Percentiles rank a stretch among this genome's conserved stretches.
Conservation (phyloP, 345 rosid genomes). For the Trapa bicornis region DNA sequence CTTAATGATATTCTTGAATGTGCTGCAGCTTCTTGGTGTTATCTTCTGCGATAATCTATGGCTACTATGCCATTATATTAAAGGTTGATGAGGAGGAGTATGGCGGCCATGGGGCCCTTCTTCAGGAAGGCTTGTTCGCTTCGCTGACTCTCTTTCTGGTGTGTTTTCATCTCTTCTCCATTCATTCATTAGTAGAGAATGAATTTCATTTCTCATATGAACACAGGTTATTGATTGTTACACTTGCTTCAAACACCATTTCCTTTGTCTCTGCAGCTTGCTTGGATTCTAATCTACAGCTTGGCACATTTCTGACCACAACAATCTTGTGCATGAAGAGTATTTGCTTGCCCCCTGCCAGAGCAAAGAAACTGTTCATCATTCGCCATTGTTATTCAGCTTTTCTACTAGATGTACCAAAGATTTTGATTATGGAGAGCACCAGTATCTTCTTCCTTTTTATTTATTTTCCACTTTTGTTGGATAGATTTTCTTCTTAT, state of each 20-base stretch:
- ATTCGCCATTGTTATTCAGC: not conserved
- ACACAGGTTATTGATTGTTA: not conserved
- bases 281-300: slow-evolving; percentile 94
- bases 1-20: not conserved
- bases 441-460: not conserved
- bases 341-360: not conserved
- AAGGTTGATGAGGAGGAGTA: slow-evolving; percentile 89
- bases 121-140: slow-evolving; percentile 92
- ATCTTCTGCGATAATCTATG: slow-evolving; percentile 66
- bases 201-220: not conserved
- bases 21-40: slow-evolving; percentile 50
- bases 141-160: slow-evolving; percentile 90
- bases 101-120: slow-evolving; percentile 89
- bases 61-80: slow-evolving; percentile 68
- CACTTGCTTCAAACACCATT: slow-evolving; percentile 6
- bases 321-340: not conserved
- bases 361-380: not conserved
- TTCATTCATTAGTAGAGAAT: not conserved
- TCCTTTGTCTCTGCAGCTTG: slow-evolving; percentile 47
- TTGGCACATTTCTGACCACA: slow-evolving; percentile 64
- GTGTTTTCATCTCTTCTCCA: slow-evolving; percentile 5
- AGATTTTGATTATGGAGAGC: not conserved
- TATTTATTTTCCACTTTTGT: not conserved
- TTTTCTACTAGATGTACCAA: not conserved
- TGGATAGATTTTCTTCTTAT: not conserved